Evolutionary conservation across 306 rosid genomes (phyloP).

Genomic region (Inga leiocalycina): DNA sequence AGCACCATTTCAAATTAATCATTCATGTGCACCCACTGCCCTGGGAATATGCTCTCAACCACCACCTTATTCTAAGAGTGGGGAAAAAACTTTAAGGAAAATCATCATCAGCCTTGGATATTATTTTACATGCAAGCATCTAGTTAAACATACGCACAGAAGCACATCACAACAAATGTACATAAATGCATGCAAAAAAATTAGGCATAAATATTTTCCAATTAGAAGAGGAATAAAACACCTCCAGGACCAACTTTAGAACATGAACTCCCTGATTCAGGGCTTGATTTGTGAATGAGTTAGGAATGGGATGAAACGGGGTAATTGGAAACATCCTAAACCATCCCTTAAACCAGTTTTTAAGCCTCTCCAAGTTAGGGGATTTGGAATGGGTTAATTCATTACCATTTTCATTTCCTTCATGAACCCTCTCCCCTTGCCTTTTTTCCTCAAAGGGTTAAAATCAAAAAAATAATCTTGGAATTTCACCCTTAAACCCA

Average conservation of each 20-base stretch:
- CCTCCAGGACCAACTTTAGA: slow-evolving; percentile 1
- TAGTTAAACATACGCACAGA: slow-evolving; percentile 2
- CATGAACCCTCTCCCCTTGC: background rate
- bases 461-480: background rate
- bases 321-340: background rate
- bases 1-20: slow-evolving; percentile 1
- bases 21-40: slow-evolving; percentile 6
- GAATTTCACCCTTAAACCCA: background rate
- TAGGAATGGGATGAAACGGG: background rate
- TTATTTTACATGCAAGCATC: slow-evolving; percentile 11
- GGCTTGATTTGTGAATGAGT: background rate
- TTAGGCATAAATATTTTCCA: background rate
- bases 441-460: background rate
- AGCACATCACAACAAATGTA: slow-evolving; percentile 12
- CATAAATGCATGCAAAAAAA: slow-evolving; percentile 11
- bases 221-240: slow-evolving; percentile 23
- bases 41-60: slow-evolving; percentile 1
- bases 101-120: background rate
- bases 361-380: background rate
- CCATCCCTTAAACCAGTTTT: background rate
- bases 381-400: background rate
- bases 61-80: slow-evolving; percentile 6
- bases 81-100: background rate
- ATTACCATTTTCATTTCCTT: background rate
- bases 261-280: background rate